Base-by-base conservation (phyloP, 2,329 filamentous ascomycete species). In the Sclerotinia sclerotiorum region DNA sequence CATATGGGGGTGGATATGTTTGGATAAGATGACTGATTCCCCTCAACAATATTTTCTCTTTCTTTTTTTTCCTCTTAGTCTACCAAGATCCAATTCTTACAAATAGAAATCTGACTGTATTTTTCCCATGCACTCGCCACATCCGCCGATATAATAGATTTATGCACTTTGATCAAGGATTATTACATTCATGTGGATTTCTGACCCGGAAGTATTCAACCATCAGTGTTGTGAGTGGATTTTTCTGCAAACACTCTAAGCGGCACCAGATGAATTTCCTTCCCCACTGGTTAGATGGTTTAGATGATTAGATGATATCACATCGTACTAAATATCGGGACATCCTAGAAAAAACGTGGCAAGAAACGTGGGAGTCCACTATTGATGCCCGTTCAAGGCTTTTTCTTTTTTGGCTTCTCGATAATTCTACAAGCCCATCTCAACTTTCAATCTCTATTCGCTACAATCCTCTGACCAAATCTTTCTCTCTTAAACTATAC, bases 341-440 rank as follows among this genome's bases (percentile, higher is more conserved):
- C 19, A 65, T 65, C 63, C 63, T 8, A 19, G 63, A 0, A 29
- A 65, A 65, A 65, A 65, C 63, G 51, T 65, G 63, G 63, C 63
- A 49, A 48, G 52, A 65, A 65, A 65, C 63, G 63, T 65, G 63
- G 63, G 52, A 65, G 63, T 32, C 63, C 63, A 65, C 63, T 65
- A 56, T 65, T 58, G 63, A 58, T 58, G 32, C 52, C 39, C 63
- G 51, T 58, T 56, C 51, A 48, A 29, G 63, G 63, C 39, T 19
- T 27, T 64, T 42, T 15, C 15, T 39, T 42, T 57, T 35, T 35
- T 5, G 2, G 4, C 21, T 57, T 51, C 21, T 27, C 21, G 42
- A 60, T 39, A 61, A 35, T 27, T 29, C 29, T 42, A 21, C 13
- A 35, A 52, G 24, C 29, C 21, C 29, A 51, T 21, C 27, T 21